Evolutionary conservation across 2,329 filamentous ascomycete species (phyloP).

Genomic region (Clonostachys solani): DNA sequence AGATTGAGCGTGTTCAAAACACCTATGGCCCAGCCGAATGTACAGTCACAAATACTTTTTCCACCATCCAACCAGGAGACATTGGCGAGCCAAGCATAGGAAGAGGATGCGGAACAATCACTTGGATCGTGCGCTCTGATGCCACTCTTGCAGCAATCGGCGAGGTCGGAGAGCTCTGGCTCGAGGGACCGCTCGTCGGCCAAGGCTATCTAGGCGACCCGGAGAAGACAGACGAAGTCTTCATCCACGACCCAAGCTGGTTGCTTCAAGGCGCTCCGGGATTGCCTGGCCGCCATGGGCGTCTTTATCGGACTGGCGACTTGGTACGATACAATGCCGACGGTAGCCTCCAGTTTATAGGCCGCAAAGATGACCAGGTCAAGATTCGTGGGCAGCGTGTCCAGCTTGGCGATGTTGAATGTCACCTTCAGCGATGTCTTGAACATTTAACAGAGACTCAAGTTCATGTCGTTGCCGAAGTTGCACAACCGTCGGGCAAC

Average conservation of each 20-base stretch:
- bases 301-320: slow-evolving; percentile 41
- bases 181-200: slow-evolving; percentile 29
- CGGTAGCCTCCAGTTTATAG: slow-evolving; percentile 35
- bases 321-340: slow-evolving; percentile 35
- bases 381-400: slow-evolving; percentile 55
- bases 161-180: slow-evolving; percentile 22
- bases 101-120: slow-evolving; percentile 2
- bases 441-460: slow-evolving; percentile 2
- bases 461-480: neutral
- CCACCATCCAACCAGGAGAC: neutral
- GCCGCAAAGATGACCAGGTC: slow-evolving; percentile 52
- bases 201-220: slow-evolving; percentile 48
- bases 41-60: neutral
- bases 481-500: neutral
- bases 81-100: slow-evolving; percentile 4
- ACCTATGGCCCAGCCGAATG: neutral
- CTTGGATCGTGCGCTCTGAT: slow-evolving; percentile 33
- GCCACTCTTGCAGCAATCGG: slow-evolving; percentile 36
- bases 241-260: slow-evolving; percentile 18
- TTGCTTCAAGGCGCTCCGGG: slow-evolving; percentile 30
- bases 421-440: slow-evolving; percentile 13
- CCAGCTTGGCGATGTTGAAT: slow-evolving; percentile 28
- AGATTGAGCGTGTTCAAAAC: neutral
- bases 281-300: slow-evolving; percentile 25
- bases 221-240: slow-evolving; percentile 42